These are phyloP conservation scores for Trichophyton mentagrophytes DNA, from an alignment of 2,329 filamentous ascomycete genomes.

Conservation along the genomic window DNA sequence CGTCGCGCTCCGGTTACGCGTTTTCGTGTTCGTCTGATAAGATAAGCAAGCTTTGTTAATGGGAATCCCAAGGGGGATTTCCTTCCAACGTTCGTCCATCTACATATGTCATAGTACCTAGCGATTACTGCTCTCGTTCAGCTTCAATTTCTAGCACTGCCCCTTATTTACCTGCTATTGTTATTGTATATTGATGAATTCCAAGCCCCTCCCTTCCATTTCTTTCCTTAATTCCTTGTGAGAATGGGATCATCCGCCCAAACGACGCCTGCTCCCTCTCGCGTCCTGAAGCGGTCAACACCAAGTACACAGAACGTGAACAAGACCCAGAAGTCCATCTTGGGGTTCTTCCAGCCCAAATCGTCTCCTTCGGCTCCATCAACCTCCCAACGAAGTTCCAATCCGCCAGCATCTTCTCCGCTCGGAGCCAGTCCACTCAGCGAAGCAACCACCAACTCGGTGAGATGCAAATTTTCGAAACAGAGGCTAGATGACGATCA, in stretches of 20 bases:
- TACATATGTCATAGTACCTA: neutral
- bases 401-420: conserved; percentile 7
- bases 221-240: neutral
- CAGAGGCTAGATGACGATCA: conserved; percentile 18
- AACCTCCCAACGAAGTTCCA: conserved; percentile 17
- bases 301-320: conserved; percentile 38
- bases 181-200: neutral
- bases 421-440: neutral
- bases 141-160: neutral
- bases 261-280: conserved; percentile 5
- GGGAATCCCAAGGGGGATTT: neutral
- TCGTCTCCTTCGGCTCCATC: conserved; percentile 35
- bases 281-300: conserved; percentile 18
- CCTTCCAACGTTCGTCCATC: neutral
- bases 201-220: neutral
- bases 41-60: neutral
- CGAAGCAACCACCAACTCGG: neutral
- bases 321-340: conserved; percentile 58
- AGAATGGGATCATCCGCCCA: neutral
- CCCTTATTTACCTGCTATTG: neutral
- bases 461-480: neutral
- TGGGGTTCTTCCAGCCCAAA: conserved; percentile 61
- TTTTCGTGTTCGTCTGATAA: neutral
- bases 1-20: neutral
- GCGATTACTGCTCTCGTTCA: neutral